A percentile compares a stretch with the other conserved stretches of the same genome.
phyloP scores from a whole-genome alignment of 805 yeast species.

The Debaryomyces prosopidis region DNA sequence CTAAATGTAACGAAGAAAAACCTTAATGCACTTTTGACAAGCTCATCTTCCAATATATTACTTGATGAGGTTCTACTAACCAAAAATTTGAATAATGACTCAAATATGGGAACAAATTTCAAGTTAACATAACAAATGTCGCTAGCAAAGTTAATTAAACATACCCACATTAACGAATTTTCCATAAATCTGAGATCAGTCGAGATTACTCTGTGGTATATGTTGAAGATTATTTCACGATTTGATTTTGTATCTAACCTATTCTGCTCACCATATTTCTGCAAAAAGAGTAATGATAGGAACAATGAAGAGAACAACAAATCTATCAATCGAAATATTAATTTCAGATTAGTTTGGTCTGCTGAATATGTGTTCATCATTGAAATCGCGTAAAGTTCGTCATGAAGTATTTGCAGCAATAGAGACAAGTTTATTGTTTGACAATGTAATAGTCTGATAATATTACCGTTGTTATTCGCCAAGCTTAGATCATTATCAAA shows the following conservation, averaged over 20 bases:
- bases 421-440: conserved; percentile 9
- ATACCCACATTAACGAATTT: conserved; percentile 25
- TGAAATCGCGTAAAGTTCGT: conserved; percentile 16
- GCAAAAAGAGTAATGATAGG: conserved; percentile 10
- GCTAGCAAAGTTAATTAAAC: conserved; percentile 28
- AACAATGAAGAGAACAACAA: conserved; percentile 17
- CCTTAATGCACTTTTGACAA: conserved; percentile 24
- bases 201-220: conserved; percentile 10
- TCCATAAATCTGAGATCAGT: conserved; percentile 7
- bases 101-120: conserved; percentile 17
- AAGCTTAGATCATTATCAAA: conserved; percentile 4
- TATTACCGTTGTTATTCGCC: conserved; percentile 1
- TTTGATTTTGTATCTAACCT: conserved; percentile 2
- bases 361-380: conserved; percentile 7
- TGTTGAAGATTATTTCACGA: conserved; percentile 3
- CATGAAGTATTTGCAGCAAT: conserved; percentile 8
- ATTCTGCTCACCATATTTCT: conserved; percentile 2
- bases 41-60: conserved; percentile 11
- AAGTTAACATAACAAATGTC: conserved; percentile 32
- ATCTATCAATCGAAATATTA: conserved; percentile 13
- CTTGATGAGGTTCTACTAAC: conserved; percentile 8
- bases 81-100: conserved; percentile 18
- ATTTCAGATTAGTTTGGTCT: conserved; percentile 8
- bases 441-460: conserved; percentile 7
- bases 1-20: conserved; percentile 23